Evolutionary conservation across 805 yeast species (phyloP), one percentile per base, ranked within the genome.

Genomic region (Zygoascus biomembranicola): DNA sequence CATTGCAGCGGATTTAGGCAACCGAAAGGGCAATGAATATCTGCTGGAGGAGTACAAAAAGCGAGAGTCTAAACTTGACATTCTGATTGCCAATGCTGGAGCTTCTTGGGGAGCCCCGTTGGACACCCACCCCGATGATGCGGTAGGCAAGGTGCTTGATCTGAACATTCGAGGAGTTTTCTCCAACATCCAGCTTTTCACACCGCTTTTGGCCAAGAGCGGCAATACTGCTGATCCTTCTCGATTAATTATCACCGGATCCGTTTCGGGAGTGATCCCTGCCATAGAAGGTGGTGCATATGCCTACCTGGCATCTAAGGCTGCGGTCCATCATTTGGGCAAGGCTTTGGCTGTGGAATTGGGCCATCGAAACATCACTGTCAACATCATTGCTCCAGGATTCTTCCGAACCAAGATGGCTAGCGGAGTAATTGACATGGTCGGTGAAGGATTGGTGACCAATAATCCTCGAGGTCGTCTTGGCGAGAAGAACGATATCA

Each of bases 351-450:
- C 90, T 2, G 66, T 77, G 43, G 84, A 82, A 63, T 73, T 85
- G 61, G 90, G 87, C 1, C 84, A 83, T 5, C 70, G 74, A 45
- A 78, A 84, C 69, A 78, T 85, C 61, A 84, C 80, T 47, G 89
- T 84, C 54, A 85, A 85, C 69, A 71, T 80, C 11, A 66, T 85
- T 57, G 88, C 89, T 6, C 90, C 90, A 0, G 92, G 92, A 0
- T 85, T 83, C 65, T 82, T 85, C 76, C 87, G 87, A 19, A 76
- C 85, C 18, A 85, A 82, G 67, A 84, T 85, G 90, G 76, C 88
- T 43, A 75, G 79, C 55, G 90, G 88, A 0, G 59, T 85, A 47
- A 69, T 85, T 47, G 77, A 72, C 41, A 70, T 67, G 51, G 71
- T 77, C 20, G 81, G 81, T 23, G 82, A 81, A 13, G 81, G 77